Percentiles rank a stretch among this genome's conserved stretches.
These are phyloP conservation scores for Phlebopus sp. DNA, from an alignment of 1,284 basidiomycete species.

Conservation along the genomic window DNA sequence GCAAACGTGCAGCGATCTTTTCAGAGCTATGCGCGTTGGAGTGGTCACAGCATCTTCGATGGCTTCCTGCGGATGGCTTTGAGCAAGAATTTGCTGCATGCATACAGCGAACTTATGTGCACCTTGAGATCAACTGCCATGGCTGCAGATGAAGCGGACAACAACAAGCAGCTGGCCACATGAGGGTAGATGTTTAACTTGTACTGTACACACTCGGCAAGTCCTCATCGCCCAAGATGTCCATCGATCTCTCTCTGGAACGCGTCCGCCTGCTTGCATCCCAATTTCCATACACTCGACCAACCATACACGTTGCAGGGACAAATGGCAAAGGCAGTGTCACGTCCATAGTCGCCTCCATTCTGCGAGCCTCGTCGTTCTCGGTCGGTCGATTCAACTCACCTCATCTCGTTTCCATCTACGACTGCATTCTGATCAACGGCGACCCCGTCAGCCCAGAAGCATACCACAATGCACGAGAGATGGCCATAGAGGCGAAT, in stretches of 20 bases:
- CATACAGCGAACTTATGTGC: constrained; percentile 3
- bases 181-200: too few species aligned
- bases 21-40: constrained; percentile 21
- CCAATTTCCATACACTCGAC: constrained; percentile 66
- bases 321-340: constrained; percentile 99
- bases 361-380: constrained; percentile 55
- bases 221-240: constrained; percentile 43
- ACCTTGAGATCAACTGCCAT: constrained; percentile 19
- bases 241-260: constrained; percentile 78
- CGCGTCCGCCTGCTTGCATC: constrained; percentile 63
- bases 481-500: constrained; percentile 53
- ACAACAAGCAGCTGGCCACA: too few species aligned
- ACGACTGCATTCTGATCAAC: constrained; percentile 78
- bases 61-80: constrained; percentile 11
- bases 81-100: background rate
- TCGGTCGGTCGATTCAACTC: constrained; percentile 87
- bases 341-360: constrained; percentile 78
- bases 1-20: constrained; percentile 17
- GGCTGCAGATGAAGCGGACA: constrained; percentile 10
- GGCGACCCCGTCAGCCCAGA: constrained; percentile 50
- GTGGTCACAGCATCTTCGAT: constrained; percentile 17
- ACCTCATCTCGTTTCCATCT: constrained; percentile 81
- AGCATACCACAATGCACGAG: constrained; percentile 51
- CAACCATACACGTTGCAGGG: constrained; percentile 90
- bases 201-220: too few species aligned